Base-by-base conservation (phyloP, 129 eudicot genomes). In the Flaveria brownii region DNA sequence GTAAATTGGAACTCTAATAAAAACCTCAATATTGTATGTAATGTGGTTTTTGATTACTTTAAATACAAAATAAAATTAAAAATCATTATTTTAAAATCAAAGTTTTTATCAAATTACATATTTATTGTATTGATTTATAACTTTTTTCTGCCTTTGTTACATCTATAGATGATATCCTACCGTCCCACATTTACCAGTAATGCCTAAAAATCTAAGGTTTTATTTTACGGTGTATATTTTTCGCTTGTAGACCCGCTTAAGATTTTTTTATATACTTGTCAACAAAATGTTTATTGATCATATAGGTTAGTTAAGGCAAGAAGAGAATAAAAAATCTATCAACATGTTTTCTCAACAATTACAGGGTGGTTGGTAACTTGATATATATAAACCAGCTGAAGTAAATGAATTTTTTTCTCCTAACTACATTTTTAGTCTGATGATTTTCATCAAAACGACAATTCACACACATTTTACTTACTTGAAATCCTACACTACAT, bases 161-260 rank as follows among this genome's bases (percentile, higher is more conserved):
- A 33, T 15, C 45, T 82, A 85, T 82, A 85, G 28, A 86, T 5
- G 41, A 36, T 84, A 66, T 73, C 87, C 47, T 76, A 50, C 75
- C 10, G 28, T n/a, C 42, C 28, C n/a, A 63, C 49, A 39, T 67
- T 41, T 41, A 17, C 52, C 30, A 42, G 41, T 41, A 42, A 67
- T 67, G 30, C 72, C 51, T 33, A 43, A 42, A 68, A 65, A 33
- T 36, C 41, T 36, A 36, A 36, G 41, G 7, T 36, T 65, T 49
- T 33, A 36, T 28, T 43, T 0, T 36, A 36, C 5, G 0, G 7
- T 5, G 1, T 26, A 64, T 64, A 36, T 0, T 33, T 36, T 65
- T 33, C 15, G 14, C 10, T 7, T 15, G 25, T 36, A 1, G 47
- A 4, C 41, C 70, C 70, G 3, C 6, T 17, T 65, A 30, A 25